Evolutionary conservation across 108 stramenopile genomes (phyloP).

Genomic region (Skeletonema tropicum): DNA sequence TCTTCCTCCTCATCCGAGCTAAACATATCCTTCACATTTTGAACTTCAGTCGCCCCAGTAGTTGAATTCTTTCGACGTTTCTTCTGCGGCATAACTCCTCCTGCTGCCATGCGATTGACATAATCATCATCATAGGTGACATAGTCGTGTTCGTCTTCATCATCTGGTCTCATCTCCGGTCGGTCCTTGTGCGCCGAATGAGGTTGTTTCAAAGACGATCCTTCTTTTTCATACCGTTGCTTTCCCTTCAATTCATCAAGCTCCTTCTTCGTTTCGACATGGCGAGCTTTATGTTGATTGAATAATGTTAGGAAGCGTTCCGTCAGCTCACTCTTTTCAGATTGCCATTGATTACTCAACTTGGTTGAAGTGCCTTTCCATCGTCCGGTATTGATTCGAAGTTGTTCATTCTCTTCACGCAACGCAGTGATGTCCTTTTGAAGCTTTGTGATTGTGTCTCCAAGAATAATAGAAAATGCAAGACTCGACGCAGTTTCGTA

Average conservation of each 20-base stretch:
- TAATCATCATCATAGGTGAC: slow-evolving; percentile 33
- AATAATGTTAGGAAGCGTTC: slow-evolving; percentile 42
- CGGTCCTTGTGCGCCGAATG: slow-evolving; percentile 3
- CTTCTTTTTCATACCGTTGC: neutral
- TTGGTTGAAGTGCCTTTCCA: slow-evolving; percentile 42
- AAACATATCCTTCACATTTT: neutral
- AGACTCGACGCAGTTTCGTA: slow-evolving; percentile 22
- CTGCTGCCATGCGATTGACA: slow-evolving; percentile 38
- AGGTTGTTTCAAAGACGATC: neutral
- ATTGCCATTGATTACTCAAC: slow-evolving; percentile 39
- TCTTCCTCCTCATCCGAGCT: slow-evolving; percentile 10
- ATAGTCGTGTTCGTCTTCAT: slow-evolving; percentile 48
- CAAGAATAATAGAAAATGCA: slow-evolving; percentile 25
- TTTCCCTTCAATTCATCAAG: slow-evolving; percentile 27
- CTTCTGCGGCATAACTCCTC: slow-evolving; percentile 13
- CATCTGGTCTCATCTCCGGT: slow-evolving; percentile 21
- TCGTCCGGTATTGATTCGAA: slow-evolving; percentile 20
- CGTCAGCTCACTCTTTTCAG: slow-evolving; percentile 48
- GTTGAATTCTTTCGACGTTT: slow-evolving; percentile 6
- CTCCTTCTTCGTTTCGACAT: slow-evolving; percentile 33
- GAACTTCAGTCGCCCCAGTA: neutral
- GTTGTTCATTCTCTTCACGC: slow-evolving; percentile 34
- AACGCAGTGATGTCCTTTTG: slow-evolving; percentile 51
- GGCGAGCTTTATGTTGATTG: slow-evolving; percentile 51
- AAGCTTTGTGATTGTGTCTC: slow-evolving; percentile 39